A percentile compares a stretch with the other conserved stretches of the same genome.
Conservation (phyloP, 208 protist genomes). For the Trypanosoma theileri region DNA sequence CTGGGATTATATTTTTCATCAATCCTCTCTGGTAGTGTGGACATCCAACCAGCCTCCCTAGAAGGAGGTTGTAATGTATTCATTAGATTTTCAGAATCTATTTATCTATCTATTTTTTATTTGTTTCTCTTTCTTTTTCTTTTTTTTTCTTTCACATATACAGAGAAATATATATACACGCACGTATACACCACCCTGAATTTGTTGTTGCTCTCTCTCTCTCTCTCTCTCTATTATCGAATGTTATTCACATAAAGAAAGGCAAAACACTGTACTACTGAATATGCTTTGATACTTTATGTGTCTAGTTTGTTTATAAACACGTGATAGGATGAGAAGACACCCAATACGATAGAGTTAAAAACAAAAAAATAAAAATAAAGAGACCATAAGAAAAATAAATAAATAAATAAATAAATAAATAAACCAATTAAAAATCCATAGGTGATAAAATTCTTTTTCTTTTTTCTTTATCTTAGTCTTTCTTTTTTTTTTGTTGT, state of each 20-base stretch:
- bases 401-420: too few species aligned
- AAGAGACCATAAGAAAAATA: background rate
- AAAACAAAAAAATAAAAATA: background rate
- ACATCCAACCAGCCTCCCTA: background rate
- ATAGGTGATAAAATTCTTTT: background rate
- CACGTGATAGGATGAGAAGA: too few species aligned
- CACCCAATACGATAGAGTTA: background rate
- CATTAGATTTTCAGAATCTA: background rate
- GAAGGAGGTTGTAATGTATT: conserved; percentile 1
- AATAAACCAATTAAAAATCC: too few species aligned
- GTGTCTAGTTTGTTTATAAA: too few species aligned
- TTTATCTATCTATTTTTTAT: background rate
- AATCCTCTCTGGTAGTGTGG: background rate
- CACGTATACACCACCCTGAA: too few species aligned
- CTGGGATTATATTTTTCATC: background rate
- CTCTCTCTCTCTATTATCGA: too few species aligned
- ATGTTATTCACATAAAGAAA: too few species aligned
- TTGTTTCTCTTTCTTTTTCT: background rate
- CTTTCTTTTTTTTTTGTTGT: background rate
- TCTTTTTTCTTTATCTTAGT: background rate
- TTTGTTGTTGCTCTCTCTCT: too few species aligned
- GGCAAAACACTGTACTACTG: too few species aligned
- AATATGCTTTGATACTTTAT: too few species aligned
- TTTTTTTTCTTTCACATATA: background rate
- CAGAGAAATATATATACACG: too few species aligned